phyloP scores from a whole-genome alignment of 148 eudicot species.

The Simmondsia chinensis region DNA sequence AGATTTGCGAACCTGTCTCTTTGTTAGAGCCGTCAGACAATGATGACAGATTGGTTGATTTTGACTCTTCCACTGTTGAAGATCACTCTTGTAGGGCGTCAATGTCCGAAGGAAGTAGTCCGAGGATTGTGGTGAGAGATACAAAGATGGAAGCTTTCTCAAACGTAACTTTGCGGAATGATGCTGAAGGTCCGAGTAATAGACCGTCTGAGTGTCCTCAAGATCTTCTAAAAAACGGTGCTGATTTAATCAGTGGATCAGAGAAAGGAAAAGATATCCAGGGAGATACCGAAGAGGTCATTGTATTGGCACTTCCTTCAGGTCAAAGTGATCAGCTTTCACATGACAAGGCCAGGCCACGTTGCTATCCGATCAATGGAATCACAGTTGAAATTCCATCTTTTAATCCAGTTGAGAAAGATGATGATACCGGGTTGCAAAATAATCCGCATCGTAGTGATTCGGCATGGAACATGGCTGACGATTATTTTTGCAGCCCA shows the following conservation, averaged over 20 bases:
- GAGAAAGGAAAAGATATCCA: slow-evolving; percentile 11
- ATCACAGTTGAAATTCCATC: slow-evolving; percentile 46
- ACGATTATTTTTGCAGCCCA: slow-evolving; percentile 25
- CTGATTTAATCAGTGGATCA: slow-evolving; percentile 5
- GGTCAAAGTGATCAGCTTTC: slow-evolving; percentile 12
- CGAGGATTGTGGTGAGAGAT: slow-evolving; percentile 8
- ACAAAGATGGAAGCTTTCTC: slow-evolving; percentile 14
- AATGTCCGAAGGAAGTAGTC: slow-evolving; percentile 15
- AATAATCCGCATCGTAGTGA: slow-evolving; percentile 17
- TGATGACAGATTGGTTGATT: slow-evolving; percentile 3
- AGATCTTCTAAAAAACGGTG: slow-evolving; percentile 11
- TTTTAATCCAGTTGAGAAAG: slow-evolving; percentile 24
- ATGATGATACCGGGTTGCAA: slow-evolving; percentile 15
- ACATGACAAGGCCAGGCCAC: slow-evolving; percentile 12
- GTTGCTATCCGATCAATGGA: slow-evolving; percentile 22
- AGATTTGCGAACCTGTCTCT: slow-evolving; percentile 23
- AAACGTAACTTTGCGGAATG: slow-evolving; percentile 3
- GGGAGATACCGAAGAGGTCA: slow-evolving; percentile 6
- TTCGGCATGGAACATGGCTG: slow-evolving; percentile 17
- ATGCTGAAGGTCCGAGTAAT: slow-evolving; percentile 10
- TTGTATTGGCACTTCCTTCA: slow-evolving; percentile 9
- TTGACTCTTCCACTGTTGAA: slow-evolving; percentile 12
- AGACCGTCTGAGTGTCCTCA: slow-evolving; percentile 16
- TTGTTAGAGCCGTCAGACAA: slow-evolving; percentile 21
- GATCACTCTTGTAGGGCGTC: slow-evolving; percentile 11